Evolutionary conservation across 2,329 filamentous ascomycete genomes (phyloP), one percentile per base, ranked within the genome.

Genomic region (Bipolaris gigantea): DNA sequence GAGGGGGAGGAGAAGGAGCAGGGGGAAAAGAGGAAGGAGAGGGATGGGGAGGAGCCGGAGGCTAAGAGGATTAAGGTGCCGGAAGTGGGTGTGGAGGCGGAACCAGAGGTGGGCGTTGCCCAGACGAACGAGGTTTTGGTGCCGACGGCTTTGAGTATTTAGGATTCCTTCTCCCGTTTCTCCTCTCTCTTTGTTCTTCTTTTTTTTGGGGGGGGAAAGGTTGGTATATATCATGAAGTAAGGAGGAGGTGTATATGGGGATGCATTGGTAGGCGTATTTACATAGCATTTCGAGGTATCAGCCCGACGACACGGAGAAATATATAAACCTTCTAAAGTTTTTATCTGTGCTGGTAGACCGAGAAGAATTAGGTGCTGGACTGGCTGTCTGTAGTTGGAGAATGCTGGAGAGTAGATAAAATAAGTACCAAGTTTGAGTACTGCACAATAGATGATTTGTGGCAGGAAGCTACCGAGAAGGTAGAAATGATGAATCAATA

Each of bases 11-110:
- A 46, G 9, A 47, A 59, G 9, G 56, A 65, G 34, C 60, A 62
- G 25, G 65, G 57, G 30, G 64, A 62, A 45, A 64, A 66, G 53
- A 44, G 60, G 9, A 61, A 65, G 19, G 58, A 47, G 5, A 39
- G 47, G n/a, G 49, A 56, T 15, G 27, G 42, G 9, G 55, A 64
- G n/a, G 53, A 62, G 34, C 57, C 60, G 5, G 60, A 61, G 23
- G 58, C 64, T 2, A 73, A 73, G 55, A 57, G 70, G 3, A 52
- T 69, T 25, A 73, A 67, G 40, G 44, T 67, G 1, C 60, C 66
- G 0, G 69, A 70, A 8, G 42, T 48, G 0, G 40, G 69, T 5
- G 48, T 55, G 0, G 45, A 53, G 18, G 23, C 50, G 0, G 54
- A 62, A 33, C 46, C 53, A 0, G 38, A 54, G 5, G 50, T 55